Base-by-base conservation (phyloP, 169 alveolate genomes). In the Condylostoma magnum region DNA sequence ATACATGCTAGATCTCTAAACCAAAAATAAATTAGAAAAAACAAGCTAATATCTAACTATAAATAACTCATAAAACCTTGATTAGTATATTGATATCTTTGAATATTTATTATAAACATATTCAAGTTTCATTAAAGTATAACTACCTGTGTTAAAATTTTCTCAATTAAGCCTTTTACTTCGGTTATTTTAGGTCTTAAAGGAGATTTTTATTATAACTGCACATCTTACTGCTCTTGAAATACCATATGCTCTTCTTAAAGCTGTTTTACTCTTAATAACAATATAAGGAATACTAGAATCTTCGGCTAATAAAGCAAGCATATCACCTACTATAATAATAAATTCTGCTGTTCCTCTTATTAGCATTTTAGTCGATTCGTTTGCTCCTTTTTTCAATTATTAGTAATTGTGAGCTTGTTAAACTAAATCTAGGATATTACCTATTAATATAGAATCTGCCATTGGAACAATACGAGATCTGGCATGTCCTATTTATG, bases 231-330 rank as follows among this genome's bases (percentile, higher is more conserved):
- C 99, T 31, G 99, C 98, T 79, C 99, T 91, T 6, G 98, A 92
- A 5, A 97, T 99, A 1, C 99, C 99, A 56, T 99, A 97, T 15
- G 99, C 99, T 67, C 99, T 93, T 5, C 99, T 99, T 69, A 98
- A 82, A 53, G 98, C 98, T 57, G 96, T 94, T 86, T 97, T 95
- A 54, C 97, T 91, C 78, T 94, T 91, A 41, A 98, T 99, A 90
- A 96, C 97, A 65, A 98, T 99, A 87, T 97, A 97, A 18, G 99
- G 99, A 25, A 97, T 98, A 90, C 97, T 98, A 96, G 97, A 97
- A 85, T 98, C 99, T 84, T 97, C 99, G 77, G 99, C 97, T 52
- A 97, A 96, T 56, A 96, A 80, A 12, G 99, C 99, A 63, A 98
- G 92, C 30, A 99, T 98, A 84, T 98, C 99, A 28, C 99, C 99